A percentile compares a stretch with the other conserved stretches of the same genome.
phyloP scores from a whole-genome alignment of 768 basidiomycete species.

The Tricholoma matsutake region DNA sequence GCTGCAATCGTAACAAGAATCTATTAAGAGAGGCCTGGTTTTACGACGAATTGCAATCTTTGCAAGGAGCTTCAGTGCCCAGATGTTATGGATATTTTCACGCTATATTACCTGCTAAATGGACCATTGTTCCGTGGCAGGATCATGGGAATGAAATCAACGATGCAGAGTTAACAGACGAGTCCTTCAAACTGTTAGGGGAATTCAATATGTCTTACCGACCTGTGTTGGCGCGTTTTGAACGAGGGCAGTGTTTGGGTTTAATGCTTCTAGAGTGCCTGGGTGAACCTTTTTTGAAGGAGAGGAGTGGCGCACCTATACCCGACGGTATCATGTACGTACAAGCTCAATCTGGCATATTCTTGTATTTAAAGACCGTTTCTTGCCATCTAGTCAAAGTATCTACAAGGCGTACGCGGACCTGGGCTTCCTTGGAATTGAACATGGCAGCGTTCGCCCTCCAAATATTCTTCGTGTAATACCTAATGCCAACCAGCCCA shows the following conservation, averaged over 20 bases:
- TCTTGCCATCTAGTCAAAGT: background rate
- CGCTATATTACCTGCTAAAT: background rate
- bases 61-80: background rate
- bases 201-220: background rate
- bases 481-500: background rate
- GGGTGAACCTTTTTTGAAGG: background rate
- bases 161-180: background rate
- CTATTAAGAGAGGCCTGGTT: conserved; percentile 1
- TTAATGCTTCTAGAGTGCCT: background rate
- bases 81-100: conserved; percentile 1
- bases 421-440: background rate
- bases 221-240: background rate
- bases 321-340: background rate
- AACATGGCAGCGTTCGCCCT: background rate
- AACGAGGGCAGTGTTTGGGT: background rate
- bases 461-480: background rate
- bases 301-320: background rate
- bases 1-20: conserved; percentile 1
- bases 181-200: background rate
- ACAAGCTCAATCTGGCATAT: background rate
- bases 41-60: background rate
- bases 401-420: background rate
- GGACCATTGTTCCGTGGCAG: background rate
- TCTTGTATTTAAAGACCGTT: background rate
- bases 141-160: background rate